These are phyloP conservation scores for Chlorella ohadii DNA, from an alignment of 139 green algal species.

Conservation along the genomic window DNA sequence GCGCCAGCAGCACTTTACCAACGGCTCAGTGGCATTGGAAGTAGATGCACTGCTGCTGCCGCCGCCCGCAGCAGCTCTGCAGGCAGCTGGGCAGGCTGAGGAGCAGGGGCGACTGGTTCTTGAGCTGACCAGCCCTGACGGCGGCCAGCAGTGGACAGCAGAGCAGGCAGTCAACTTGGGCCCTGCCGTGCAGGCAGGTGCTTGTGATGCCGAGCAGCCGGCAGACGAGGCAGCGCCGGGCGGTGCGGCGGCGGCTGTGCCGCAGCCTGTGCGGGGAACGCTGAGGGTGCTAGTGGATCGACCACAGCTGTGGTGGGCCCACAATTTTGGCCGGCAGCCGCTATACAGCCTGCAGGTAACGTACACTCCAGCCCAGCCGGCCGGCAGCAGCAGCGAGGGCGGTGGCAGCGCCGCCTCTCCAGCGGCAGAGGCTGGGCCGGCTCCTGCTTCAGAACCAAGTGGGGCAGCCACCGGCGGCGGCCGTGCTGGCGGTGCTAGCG, in stretches of 20 bases:
- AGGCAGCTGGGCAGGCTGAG: background rate
- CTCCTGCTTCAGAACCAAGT: too few species aligned
- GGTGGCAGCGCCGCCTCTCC: too few species aligned
- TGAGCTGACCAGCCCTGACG: conserved; percentile 9
- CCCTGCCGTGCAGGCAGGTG: too few species aligned
- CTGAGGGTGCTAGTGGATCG: background rate
- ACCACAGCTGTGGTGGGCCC: conserved; percentile 65
- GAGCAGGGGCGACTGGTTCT: conserved; percentile 15
- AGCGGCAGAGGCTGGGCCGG: too few species aligned
- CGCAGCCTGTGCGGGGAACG: background rate
- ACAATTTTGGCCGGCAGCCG: conserved; percentile 53
- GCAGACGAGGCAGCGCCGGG: too few species aligned
- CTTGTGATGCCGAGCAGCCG: background rate
- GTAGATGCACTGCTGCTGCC: conserved; percentile 26
- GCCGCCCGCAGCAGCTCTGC: background rate
- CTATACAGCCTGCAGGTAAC: conserved; percentile 58
- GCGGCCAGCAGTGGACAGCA: conserved; percentile 1
- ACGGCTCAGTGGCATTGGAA: conserved; percentile 30
- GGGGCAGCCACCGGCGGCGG: too few species aligned
- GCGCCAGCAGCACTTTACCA: conserved; percentile 36
- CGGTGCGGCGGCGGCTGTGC: background rate
- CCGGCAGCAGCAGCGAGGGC: too few species aligned
- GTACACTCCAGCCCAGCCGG: conserved; percentile 10
- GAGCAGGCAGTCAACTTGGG: background rate
- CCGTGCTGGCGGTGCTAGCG: background rate